These are phyloP conservation scores for Cyberlindnera mycetangii DNA, from an alignment of 805 yeast genomes.

Conservation along the genomic window DNA sequence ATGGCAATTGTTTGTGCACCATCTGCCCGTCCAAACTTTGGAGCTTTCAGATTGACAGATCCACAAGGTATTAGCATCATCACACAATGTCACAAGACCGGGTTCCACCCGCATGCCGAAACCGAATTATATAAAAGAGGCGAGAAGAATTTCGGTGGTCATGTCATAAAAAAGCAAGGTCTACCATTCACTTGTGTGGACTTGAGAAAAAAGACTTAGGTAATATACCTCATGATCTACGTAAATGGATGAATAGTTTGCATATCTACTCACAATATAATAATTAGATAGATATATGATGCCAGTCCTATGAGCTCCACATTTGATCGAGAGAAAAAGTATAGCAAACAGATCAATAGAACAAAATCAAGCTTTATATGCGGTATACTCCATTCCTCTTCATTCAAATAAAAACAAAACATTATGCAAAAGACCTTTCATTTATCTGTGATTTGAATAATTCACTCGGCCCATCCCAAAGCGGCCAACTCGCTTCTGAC, in stretches of 20 bases:
- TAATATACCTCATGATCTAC: too few species aligned
- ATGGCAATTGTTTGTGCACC: slow-evolving; percentile 69
- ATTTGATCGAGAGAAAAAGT: too few species aligned
- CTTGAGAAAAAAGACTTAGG: slow-evolving; percentile 38
- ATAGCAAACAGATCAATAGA: too few species aligned
- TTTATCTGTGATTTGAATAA: too few species aligned
- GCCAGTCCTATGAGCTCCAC: too few species aligned
- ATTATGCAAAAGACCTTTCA: neutral
- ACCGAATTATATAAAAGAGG: slow-evolving; percentile 47
- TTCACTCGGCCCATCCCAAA: slow-evolving; percentile 65
- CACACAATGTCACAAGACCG: slow-evolving; percentile 45
- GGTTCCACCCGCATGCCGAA: slow-evolving; percentile 64
- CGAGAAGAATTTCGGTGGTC: slow-evolving; percentile 40
- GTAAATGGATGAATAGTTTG: neutral
- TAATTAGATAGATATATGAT: too few species aligned
- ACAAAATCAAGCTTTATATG: too few species aligned
- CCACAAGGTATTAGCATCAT: slow-evolving; percentile 61
- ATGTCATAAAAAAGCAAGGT: slow-evolving; percentile 43
- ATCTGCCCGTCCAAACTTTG: slow-evolving; percentile 38
- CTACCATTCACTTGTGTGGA: slow-evolving; percentile 50
- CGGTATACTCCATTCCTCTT: too few species aligned
- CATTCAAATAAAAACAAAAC: neutral
- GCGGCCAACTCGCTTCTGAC: slow-evolving; percentile 70
- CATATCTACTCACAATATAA: neutral
- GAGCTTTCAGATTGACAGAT: slow-evolving; percentile 59